Conservation (phyloP, 352 stramenopile species). For the Discostella stelligera region DNA sequence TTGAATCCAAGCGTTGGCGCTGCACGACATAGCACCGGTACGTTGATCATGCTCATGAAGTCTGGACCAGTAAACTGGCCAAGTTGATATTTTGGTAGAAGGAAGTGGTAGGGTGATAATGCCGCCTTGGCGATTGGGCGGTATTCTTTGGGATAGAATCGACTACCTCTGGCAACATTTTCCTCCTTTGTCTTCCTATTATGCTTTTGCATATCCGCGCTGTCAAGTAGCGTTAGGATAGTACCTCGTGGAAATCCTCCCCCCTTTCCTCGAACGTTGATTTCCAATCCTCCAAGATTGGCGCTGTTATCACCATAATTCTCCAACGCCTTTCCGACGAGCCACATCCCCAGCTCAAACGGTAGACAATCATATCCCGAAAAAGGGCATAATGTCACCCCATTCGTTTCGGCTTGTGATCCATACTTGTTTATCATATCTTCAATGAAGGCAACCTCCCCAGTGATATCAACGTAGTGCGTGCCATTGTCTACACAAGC, state of each 20-base stretch:
- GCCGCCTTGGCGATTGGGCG: slow-evolving; percentile 8
- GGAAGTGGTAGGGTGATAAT: slow-evolving; percentile 11
- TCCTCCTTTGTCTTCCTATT: too few relatives aligned
- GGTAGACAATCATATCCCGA: slow-evolving; percentile 86
- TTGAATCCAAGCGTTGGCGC: slow-evolving; percentile 17
- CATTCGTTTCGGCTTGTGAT: slow-evolving; percentile 53
- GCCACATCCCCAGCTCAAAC: slow-evolving; percentile 17
- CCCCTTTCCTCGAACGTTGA: slow-evolving; percentile 24
- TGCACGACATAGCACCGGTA: slow-evolving; percentile 19
- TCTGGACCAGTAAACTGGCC: slow-evolving; percentile 26
- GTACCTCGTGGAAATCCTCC: slow-evolving; percentile 26
- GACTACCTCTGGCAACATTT: background rate
- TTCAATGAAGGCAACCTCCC: slow-evolving; percentile 81
- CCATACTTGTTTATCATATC: slow-evolving; percentile 79
- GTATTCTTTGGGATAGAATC: slow-evolving; percentile 32
- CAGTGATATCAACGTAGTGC: slow-evolving; percentile 87
- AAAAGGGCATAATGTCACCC: slow-evolving; percentile 82
- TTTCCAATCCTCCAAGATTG: background rate
- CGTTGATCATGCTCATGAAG: slow-evolving; percentile 27
- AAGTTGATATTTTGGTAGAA: slow-evolving; percentile 21
- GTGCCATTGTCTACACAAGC: slow-evolving; percentile 82
- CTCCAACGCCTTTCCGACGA: slow-evolving; percentile 27
- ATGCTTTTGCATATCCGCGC: background rate
- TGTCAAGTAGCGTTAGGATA: slow-evolving; percentile 24
- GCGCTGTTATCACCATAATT: background rate